These are phyloP conservation scores for Hysterium pulicare DNA, from an alignment of 2,329 filamentous ascomycete genomes.

Conservation along the genomic window DNA sequence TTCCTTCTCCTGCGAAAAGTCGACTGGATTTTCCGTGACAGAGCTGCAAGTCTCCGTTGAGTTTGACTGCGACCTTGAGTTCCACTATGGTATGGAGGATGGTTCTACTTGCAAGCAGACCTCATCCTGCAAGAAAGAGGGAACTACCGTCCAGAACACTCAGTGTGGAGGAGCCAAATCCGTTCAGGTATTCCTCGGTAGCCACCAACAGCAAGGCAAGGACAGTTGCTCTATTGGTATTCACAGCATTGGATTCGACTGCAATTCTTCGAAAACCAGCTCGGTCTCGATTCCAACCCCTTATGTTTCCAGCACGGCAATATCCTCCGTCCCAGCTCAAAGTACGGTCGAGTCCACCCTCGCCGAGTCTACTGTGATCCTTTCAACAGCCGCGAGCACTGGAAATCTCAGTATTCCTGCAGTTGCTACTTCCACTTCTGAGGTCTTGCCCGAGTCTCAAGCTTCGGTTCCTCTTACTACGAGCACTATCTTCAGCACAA, in stretches of 20 bases:
- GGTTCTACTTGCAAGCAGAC: conserved; percentile 79
- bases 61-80: conserved; percentile 75
- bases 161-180: conserved; percentile 90
- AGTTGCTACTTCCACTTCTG: neutral
- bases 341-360: conserved; percentile 5
- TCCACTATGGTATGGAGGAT: conserved; percentile 84
- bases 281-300: conserved; percentile 12
- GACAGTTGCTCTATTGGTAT: conserved; percentile 68
- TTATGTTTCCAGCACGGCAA: conserved; percentile 7
- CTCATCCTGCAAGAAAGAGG: conserved; percentile 62
- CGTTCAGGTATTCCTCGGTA: conserved; percentile 66
- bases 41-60: conserved; percentile 70
- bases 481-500: conserved; percentile 8
- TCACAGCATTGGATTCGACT: conserved; percentile 74
- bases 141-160: conserved; percentile 71
- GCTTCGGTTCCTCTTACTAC: conserved; percentile 4
- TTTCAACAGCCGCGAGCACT: neutral
- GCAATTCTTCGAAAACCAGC: conserved; percentile 39
- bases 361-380: conserved; percentile 2
- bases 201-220: conserved; percentile 46
- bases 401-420: neutral
- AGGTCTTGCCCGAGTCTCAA: neutral
- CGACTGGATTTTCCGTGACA: conserved; percentile 67
- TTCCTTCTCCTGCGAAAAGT: conserved; percentile 63
- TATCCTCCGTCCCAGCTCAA: conserved; percentile 1